phyloP scores from a whole-genome alignment of 2,329 filamentous ascomycete species.

The Fusarium bulbicola region DNA sequence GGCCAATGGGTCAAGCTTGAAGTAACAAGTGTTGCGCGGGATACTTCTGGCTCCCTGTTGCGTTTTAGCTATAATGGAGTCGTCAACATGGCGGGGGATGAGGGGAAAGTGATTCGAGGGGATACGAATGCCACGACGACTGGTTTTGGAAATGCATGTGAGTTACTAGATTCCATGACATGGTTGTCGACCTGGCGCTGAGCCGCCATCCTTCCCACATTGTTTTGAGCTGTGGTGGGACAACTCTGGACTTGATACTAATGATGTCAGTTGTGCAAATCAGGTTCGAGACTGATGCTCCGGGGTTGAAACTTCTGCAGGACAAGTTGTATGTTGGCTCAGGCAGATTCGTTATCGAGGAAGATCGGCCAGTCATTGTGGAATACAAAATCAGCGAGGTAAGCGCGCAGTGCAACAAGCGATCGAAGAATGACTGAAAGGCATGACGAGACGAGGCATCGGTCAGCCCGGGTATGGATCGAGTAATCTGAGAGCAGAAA shows the following conservation, averaged over 20 bases:
- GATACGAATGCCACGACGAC: slow-evolving; percentile 50
- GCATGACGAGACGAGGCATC: background rate
- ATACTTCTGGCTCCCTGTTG: slow-evolving; percentile 45
- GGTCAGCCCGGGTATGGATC: background rate
- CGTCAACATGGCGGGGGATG: slow-evolving; percentile 47
- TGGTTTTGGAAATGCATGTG: slow-evolving; percentile 52
- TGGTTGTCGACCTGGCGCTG: background rate
- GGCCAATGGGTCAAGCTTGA: slow-evolving; percentile 51
- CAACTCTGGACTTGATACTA: background rate
- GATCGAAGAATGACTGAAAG: slow-evolving; percentile 4
- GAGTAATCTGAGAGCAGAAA: background rate
- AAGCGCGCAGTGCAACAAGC: slow-evolving; percentile 36
- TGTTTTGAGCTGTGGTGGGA: background rate
- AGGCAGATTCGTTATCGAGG: slow-evolving; percentile 52
- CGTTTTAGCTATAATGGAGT: slow-evolving; percentile 52
- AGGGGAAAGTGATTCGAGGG: slow-evolving; percentile 47
- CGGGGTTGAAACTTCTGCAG: slow-evolving; percentile 48
- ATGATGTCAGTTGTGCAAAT: slow-evolving; percentile 48
- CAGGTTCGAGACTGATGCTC: slow-evolving; percentile 50
- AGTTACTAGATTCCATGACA: slow-evolving; percentile 23
- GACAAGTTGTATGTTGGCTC: slow-evolving; percentile 53
- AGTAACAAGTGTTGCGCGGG: slow-evolving; percentile 48
- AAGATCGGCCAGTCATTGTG: slow-evolving; percentile 47
- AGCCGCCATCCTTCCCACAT: background rate
- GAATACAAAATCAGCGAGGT: slow-evolving; percentile 57